Base-by-base conservation (phyloP, 2,329 filamentous ascomycete genomes). In the Colletotrichum destructivum region DNA sequence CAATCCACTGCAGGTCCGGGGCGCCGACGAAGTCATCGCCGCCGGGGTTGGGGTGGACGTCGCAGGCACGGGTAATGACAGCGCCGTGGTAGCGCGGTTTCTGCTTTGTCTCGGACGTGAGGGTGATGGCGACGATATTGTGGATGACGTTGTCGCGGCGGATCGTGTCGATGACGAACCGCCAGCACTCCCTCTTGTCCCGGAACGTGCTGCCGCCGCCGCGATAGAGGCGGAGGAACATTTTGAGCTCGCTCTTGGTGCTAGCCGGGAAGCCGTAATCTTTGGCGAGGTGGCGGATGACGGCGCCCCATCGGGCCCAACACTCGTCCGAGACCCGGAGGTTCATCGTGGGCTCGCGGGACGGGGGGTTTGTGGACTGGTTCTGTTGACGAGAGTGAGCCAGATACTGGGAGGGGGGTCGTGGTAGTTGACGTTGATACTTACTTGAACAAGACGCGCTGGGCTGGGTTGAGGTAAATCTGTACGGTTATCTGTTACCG, bases 181-280 rank as follows among this genome's bases (percentile, higher is more conserved):
- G 65, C 55, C 56, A 66, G 0, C 9, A 7, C 1, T 57, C 49
- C 1, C 42, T 42, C 4, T 49, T 44, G n/a, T 56, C 15, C 1
- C 65, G 55, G 42, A 72, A 69, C 21, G 66, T 69, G 49, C 56
- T 72, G 21, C 70, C 66, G 2, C 57, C n/a, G 2, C 70, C 70
- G 2, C 8, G 6, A 23, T 62, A 66, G n/a, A 54, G 47, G 2
- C 40, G 23, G 13, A 72, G 40, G 31, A 62, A 18, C 1, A 21
- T 21, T 6, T 47, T 47, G 3, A 72, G 61, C 18, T 63, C 26
- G 2, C 23, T 42, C 5, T 11, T 3, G 8, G 21, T 61, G 1
- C 42, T 18, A 9, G 65, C 70, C 2, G 70, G 70, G 18, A 72
- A 72, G 18, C 57, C 60, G n/a, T 46, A 62, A 7, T 35, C 31